Base-by-base conservation (phyloP, 768 basidiomycete species). In the Lactarius vividus region DNA sequence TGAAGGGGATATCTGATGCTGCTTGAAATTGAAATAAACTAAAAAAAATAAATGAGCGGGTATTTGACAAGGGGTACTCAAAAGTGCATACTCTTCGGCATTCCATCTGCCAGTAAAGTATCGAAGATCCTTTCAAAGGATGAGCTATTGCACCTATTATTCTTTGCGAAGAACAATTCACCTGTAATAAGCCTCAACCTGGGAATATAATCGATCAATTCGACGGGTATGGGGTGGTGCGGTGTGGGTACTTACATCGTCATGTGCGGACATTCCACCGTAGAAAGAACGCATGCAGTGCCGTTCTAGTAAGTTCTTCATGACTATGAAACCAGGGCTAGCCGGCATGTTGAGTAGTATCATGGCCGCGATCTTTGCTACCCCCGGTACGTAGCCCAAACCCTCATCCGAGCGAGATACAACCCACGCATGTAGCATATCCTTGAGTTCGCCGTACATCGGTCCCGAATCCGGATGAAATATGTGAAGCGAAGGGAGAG, bases 11-110 rank as follows among this genome's bases (percentile, higher is more conserved):
- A 96, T 85, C 68, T 94, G 92, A 73, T 95, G 92, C 71, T 94
- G 92, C 74, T 95, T 94, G 78, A 96, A 95, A 77, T 95, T 95
- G 78, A 94, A 92, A 75, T 94, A 95, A 68, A 96, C 93, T 94
- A 56, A 10, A n/a, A 37, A 29, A 49, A 33, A 26, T 57, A 49
- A 33, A 26, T 57, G 28, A 52, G 66, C 11, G 52, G 59, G 23
- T 59, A 56, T 61, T 26, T 29, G 54, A 28, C 29, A 29, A n/a
- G 46, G 16, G 28, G 28, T 37, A 60, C 53, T 55, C n/a, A 18
- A 28, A 13, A 35, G 29, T 39, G 70, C 85, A 73, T 72, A 96
- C 93, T 88, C 77, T 94, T 94, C 1, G 94, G 94, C 93, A 96
- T 94, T 33, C 88, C 87, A 75, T 96, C 94, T 20, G 94, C 94